Base-by-base conservation (phyloP, 2,329 filamentous ascomycete genomes). In the Nemania serpens region DNA sequence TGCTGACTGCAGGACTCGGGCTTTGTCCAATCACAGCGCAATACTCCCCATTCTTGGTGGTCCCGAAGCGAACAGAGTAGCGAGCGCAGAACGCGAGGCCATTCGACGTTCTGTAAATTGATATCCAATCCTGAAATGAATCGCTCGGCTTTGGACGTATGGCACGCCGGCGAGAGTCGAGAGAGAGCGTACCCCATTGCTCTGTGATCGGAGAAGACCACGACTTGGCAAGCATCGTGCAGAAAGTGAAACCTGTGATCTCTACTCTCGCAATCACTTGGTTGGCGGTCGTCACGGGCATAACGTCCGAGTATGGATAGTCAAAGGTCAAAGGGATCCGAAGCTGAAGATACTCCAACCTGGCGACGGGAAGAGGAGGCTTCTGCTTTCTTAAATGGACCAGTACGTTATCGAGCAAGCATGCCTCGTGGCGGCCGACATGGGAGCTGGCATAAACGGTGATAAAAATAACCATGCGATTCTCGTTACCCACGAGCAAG, bases 1-100 rank as follows among this genome's bases (percentile, higher is more conserved):
- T 71, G 70, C 71, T 73, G 70, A 73, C 71, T 71, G 71, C 71
- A 73, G 70, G 70, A 72, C 66, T 73, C 71, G 71, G 63, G 71
- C 66, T 66, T 66, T 34, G 55, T 47, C 71, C 71, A 73, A 73
- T 73, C 68, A 72, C 37, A 70, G 58, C 62, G 36, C 25, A 55
- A 62, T 58, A 36, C 45, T 62, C 25, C 51, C 55, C 53, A 65
- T 61, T 61, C 61, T 29, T 64, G 67, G 61, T 55, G 61, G 49
- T 52, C 46, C 61, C 55, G 55, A 53, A 61, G 58, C 55, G 50
- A 63, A 37, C 12, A 45, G 62, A 55, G 59, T 59, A 62, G 63
- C 65, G 58, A 68, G 64, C 42, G 58, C 37, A 66, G 62, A 63
- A 63, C 61, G 66, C 57, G 60, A 66, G 60, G 66, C 64, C 62